These are phyloP conservation scores for Gracilaria caudata DNA, from an alignment of 23 red algal genomes.

Conservation along the genomic window DNA sequence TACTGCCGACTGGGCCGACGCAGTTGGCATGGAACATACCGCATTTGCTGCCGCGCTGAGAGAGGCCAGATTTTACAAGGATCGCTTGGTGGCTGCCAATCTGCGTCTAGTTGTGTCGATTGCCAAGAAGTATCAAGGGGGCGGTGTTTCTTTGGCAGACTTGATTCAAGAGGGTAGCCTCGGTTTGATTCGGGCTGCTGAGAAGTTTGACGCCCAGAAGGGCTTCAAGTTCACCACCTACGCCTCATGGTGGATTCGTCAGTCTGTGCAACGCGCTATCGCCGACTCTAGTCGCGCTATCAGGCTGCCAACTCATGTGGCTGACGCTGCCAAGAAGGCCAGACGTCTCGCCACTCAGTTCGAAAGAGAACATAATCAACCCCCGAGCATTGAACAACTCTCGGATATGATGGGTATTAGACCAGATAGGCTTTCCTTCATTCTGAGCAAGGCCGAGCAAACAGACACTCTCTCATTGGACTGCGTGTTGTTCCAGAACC, in stretches of 20 bases:
- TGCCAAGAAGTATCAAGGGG: constrained; percentile 82
- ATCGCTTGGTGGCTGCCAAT: constrained; percentile 88
- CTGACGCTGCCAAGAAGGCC: constrained; percentile 63
- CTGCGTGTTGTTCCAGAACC: constrained; percentile 43
- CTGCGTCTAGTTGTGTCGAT: constrained; percentile 94
- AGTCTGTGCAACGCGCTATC: constrained; percentile 74
- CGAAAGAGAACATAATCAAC: constrained; percentile 30
- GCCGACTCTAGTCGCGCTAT: constrained; percentile 74
- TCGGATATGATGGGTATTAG: constrained; percentile 65
- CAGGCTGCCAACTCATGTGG: constrained; percentile 79
- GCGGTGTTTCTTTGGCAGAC: constrained; percentile 69
- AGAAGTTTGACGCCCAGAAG: constrained; percentile 89
- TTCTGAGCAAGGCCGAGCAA: constrained; percentile 63
- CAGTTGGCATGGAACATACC: constrained; percentile 34
- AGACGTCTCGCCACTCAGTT: constrained; percentile 42
- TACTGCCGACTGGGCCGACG: constrained; percentile 79
- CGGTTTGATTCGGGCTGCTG: constrained; percentile 88
- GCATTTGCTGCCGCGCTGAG: constrained; percentile 50
- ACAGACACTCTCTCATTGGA: constrained; percentile 81
- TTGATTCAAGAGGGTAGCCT: constrained; percentile 90
- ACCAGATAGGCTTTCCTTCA: constrained; percentile 54
- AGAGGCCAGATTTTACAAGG: constrained; percentile 49
- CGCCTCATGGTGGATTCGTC: constrained; percentile 95
- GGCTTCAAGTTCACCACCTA: constrained; percentile 95
- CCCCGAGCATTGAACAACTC: constrained; percentile 51